Evolutionary conservation across 2,329 filamentous ascomycete species (phyloP), one percentile per base, ranked within the genome.

Genomic region (Botrytis fabae): DNA sequence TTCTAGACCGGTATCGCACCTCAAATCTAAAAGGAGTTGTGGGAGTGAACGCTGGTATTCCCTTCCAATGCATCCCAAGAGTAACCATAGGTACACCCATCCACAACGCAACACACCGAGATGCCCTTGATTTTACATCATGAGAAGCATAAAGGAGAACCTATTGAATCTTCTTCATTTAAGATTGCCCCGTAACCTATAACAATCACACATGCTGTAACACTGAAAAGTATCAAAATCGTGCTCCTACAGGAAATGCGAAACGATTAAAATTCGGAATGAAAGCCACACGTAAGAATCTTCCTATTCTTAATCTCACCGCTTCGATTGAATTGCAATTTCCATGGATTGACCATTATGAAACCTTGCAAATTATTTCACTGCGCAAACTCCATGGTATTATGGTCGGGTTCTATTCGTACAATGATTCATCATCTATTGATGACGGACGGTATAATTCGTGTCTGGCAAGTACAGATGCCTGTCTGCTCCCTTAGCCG

Each of bases 391-490:
- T 74, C 76, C 73, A 74, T 75, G 73, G 76, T 75, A 77, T 83
- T 79, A 78, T 76, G 78, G 75, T 76, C 75, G 75, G 69, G 69
- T 74, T 73, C 78, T 79, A 77, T 76, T 78, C 74, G 73, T 79
- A 80, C 76, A 86, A 76, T 78, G 44, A 59, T 60, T 25, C 75
- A 73, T 68, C 80, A 88, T 92, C 77, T 95, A 81, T 78, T 79
- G 71, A 82, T 89, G 79, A 74, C 80, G 80, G 57, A 79, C 76
- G 32, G 75, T 61, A 85, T 99, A 99, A 80, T 92, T 90, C 80
- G 92, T 93, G 85, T 99, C 95, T 61, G 96, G 96, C 80, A 99
- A 88, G 83, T 98, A 99, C 82, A 99, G 84, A 86, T 98, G 96
- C 84, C 96, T 90, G 84, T 96, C 91, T 10, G 95, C 95, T 51